These are phyloP conservation scores for Petunia hybrid DNA, from an alignment of 305 asterid species.

Conservation along the genomic window DNA sequence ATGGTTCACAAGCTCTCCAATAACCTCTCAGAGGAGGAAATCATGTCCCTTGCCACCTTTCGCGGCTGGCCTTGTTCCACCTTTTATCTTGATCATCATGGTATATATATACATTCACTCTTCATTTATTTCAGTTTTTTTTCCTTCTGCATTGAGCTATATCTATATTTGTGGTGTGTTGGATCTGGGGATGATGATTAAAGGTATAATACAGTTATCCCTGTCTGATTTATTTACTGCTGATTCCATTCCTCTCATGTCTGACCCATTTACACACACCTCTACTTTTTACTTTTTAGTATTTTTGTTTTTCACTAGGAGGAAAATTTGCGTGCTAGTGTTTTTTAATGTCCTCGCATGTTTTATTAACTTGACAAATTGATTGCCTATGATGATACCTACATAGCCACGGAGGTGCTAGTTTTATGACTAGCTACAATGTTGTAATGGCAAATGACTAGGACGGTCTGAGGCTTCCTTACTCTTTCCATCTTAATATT, in stretches of 20 bases:
- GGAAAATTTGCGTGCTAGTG: not conserved
- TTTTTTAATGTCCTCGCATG: not conserved
- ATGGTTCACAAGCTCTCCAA: slow-evolving; percentile 47
- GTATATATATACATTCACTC: slow-evolving; percentile 35
- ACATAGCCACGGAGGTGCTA: slow-evolving; percentile 20
- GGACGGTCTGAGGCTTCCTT: slow-evolving; percentile 43
- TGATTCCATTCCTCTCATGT: slow-evolving; percentile 28
- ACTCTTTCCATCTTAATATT: not conserved
- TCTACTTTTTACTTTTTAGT: not conserved
- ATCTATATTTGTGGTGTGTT: not conserved
- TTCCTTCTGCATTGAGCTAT: too few species aligned
- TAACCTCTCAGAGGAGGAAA: slow-evolving; percentile 54
- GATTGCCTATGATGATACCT: slow-evolving; percentile 30
- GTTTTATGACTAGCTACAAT: slow-evolving; percentile 16
- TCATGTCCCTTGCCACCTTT: slow-evolving; percentile 47
- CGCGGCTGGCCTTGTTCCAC: slow-evolving; percentile 74
- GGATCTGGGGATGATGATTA: slow-evolving; percentile 30
- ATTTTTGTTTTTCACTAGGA: too few species aligned
- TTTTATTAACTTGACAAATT: not conserved
- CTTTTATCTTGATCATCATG: slow-evolving; percentile 44
- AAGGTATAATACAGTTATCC: slow-evolving; percentile 37
- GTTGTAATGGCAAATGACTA: slow-evolving; percentile 36
- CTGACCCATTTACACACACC: not conserved
- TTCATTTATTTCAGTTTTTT: not conserved
- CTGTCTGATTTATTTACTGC: slow-evolving; percentile 40